phyloP scores from a whole-genome alignment of 805 yeast genomes.

The Cyberlindnera lachancei region DNA sequence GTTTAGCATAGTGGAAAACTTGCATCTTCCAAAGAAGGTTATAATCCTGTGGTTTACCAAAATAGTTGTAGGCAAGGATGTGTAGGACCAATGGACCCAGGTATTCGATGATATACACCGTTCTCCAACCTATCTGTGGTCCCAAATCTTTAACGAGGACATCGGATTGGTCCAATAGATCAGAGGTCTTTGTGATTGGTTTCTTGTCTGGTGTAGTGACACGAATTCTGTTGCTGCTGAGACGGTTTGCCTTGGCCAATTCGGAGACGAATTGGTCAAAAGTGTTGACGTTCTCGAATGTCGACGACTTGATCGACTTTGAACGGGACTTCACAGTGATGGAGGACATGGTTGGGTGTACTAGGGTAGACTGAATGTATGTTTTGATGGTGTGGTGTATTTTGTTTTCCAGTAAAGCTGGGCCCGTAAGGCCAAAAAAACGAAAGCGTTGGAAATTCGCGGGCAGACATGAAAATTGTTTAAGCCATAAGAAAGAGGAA shows the following conservation, averaged over 20 bases:
- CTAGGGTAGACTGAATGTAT: no score
- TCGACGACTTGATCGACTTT: conserved; percentile 42
- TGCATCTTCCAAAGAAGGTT: conserved; percentile 36
- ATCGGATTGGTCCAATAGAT: conserved; percentile 16
- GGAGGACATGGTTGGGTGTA: conserved; percentile 9
- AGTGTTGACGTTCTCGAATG: conserved; percentile 20
- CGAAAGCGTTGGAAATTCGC: no score
- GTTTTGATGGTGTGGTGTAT: no score
- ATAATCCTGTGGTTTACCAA: conserved; percentile 18
- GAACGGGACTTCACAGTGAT: conserved; percentile 56
- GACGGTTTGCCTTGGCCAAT: conserved; percentile 37
- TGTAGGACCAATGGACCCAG: conserved; percentile 84
- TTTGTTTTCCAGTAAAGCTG: no score
- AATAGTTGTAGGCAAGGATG: conserved; percentile 47
- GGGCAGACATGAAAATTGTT: no score
- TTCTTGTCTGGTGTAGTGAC: conserved; percentile 28
- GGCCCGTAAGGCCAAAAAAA: no score
- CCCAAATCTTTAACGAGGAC: conserved; percentile 84
- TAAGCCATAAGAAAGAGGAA: no score
- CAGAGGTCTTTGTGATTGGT: conserved; percentile 10
- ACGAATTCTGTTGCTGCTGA: conserved; percentile 47
- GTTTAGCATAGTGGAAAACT: conserved; percentile 71
- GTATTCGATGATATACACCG: conserved; percentile 85
- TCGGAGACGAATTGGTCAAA: conserved; percentile 36
- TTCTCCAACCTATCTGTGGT: conserved; percentile 86